Conservation (phyloP, 2,329 filamentous ascomycete species). For the Colletotrichum sp. region DNA sequence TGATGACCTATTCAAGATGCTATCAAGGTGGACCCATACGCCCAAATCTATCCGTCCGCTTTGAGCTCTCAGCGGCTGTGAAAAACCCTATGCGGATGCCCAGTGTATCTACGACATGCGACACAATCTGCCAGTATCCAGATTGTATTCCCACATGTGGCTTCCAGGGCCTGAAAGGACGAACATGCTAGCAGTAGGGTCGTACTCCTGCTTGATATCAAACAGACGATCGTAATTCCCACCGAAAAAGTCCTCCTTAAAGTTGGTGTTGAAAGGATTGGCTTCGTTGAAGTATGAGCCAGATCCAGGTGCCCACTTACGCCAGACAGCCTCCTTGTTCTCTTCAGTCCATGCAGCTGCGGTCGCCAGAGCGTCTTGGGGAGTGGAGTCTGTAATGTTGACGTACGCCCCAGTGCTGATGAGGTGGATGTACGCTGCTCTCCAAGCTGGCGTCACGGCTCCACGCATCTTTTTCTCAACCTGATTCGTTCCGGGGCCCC, state of each 20-base stretch:
- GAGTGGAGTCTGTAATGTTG: background rate
- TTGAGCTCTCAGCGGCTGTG: background rate
- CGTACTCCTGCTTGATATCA: slow-evolving; percentile 31
- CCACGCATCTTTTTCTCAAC: slow-evolving; percentile 2
- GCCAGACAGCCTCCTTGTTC: slow-evolving; percentile 4
- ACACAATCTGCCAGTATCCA: background rate
- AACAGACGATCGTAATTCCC: slow-evolving; percentile 27
- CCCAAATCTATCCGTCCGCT: background rate
- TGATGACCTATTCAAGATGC: background rate
- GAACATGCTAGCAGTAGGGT: slow-evolving; percentile 27
- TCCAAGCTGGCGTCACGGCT: slow-evolving; percentile 5
- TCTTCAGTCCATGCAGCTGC: slow-evolving; percentile 7
- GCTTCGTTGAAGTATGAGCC: slow-evolving; percentile 43
- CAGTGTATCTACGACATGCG: background rate
- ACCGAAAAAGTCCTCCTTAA: slow-evolving; percentile 32
- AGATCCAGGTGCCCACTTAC: slow-evolving; percentile 11
- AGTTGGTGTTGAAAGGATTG: slow-evolving; percentile 35
- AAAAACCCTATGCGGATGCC: rapidly evolving
- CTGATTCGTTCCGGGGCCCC: background rate
- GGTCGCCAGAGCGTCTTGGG: background rate
- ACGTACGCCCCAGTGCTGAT: background rate
- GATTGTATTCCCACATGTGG: slow-evolving; percentile 17
- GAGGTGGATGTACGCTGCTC: slow-evolving; percentile 5
- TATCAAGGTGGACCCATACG: background rate
- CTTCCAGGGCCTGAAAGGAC: slow-evolving; percentile 17